Evolutionary conservation across 257 asterid species (phyloP).

Genomic region (Echites panduratus): DNA sequence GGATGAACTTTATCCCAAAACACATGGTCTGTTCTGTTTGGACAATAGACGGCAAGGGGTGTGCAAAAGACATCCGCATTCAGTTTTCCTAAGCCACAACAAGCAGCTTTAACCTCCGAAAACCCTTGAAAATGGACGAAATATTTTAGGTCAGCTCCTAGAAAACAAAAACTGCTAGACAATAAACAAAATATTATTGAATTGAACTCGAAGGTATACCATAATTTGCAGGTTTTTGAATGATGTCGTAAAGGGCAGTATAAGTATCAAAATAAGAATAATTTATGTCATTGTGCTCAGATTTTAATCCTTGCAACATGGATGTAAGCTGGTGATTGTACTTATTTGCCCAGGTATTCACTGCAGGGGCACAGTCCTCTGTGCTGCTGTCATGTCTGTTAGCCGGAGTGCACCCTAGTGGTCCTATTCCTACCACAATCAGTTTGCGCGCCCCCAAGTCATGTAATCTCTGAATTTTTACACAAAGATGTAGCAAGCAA

Average conservation of each 20-base stretch:
- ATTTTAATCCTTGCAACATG: slow-evolving; percentile 42
- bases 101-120: slow-evolving; percentile 54
- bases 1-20: slow-evolving; percentile 93
- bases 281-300: slow-evolving; percentile 37
- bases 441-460: slow-evolving; percentile 65
- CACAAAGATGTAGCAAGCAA: not conserved
- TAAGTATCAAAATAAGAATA: slow-evolving; percentile 55
- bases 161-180: not conserved
- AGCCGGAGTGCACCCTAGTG: slow-evolving; percentile 65
- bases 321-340: slow-evolving; percentile 41
- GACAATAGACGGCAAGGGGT: slow-evolving; percentile 45
- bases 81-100: slow-evolving; percentile 78
- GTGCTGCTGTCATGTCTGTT: slow-evolving; percentile 30
- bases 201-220: slow-evolving; percentile 25
- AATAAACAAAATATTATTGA: not conserved
- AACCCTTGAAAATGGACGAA: slow-evolving; percentile 34
- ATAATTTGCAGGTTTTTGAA: slow-evolving; percentile 41
- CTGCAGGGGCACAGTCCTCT: slow-evolving; percentile 43
- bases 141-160: not conserved
- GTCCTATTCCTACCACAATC: slow-evolving; percentile 33
- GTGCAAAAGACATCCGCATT: slow-evolving; percentile 62
- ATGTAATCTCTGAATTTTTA: slow-evolving; percentile 32
- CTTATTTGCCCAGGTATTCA: slow-evolving; percentile 43
- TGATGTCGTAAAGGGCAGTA: slow-evolving; percentile 30
- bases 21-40: slow-evolving; percentile 45